Conservation (phyloP, 2,329 filamentous ascomycete genomes). For the Tolypocladium inflatum region DNA sequence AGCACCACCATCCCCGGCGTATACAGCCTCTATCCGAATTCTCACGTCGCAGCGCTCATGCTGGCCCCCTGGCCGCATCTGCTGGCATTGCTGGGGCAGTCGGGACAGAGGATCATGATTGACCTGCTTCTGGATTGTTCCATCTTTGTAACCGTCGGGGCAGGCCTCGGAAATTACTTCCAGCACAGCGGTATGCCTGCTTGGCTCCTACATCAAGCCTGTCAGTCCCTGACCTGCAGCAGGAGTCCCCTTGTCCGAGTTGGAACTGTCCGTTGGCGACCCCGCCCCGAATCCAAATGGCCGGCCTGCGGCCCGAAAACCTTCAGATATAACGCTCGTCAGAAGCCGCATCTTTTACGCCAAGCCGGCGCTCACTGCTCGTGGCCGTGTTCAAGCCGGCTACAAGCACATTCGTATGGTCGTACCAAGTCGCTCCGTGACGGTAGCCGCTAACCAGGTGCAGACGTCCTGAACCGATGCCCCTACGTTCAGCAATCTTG, state of each 20-base stretch:
- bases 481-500: conserved; percentile 11
- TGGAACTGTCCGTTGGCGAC: conserved; percentile 12
- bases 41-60: conserved; percentile 60
- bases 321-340: conserved; percentile 62
- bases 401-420: conserved; percentile 70
- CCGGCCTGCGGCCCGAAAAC: conserved; percentile 14
- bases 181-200: conserved; percentile 65
- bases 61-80: conserved; percentile 64
- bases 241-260: conserved; percentile 43
- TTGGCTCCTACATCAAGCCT: background rate
- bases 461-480: conserved; percentile 75
- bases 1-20: conserved; percentile 54
- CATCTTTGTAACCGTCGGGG: conserved; percentile 57
- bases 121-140: conserved; percentile 68
- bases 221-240: conserved; percentile 4
- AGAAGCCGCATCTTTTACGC: conserved; percentile 83
- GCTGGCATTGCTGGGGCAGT: conserved; percentile 62
- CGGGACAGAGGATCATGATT: conserved; percentile 69
- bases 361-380: conserved; percentile 58
- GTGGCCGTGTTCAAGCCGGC: conserved; percentile 61
- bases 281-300: no score
- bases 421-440: background rate
- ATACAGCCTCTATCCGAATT: conserved; percentile 55
- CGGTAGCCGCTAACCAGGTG: conserved; percentile 7
- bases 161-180: conserved; percentile 55